Evolutionary conservation across 768 basidiomycete genomes (phyloP), one percentile per base, ranked within the genome.

Genomic region (Daedalea quercina): DNA sequence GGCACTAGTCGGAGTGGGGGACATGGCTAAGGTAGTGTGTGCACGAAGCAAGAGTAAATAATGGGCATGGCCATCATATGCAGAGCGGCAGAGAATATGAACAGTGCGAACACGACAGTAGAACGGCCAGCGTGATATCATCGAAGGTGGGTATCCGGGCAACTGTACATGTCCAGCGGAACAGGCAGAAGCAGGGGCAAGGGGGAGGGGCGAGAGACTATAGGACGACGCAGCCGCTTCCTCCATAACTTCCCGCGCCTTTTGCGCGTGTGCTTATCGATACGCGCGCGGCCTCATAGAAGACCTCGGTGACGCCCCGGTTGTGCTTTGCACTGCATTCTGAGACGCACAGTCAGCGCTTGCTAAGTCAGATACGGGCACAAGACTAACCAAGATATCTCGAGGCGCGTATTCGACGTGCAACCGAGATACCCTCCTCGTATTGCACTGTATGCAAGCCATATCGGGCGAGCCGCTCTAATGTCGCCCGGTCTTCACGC

Each of bases 251-350:
- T 22, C 72, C 72, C 31, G 84, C 66, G 8, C 84, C 82, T 66
- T 82, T 87, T n/a, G 84, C 70, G 42, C 85, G 78, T 22, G 86
- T 85, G 56, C 78, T 82, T 52, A 94, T 69, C 24, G 90, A 89
- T 11, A 92, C 90, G 2, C 90, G 82, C 0, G 90, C 91, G 4
- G 90, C 89, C 66, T 97, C 95, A 59, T 89, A 80, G 63, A 98
- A 94, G 9, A 94, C 93, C 65, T 98, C 94, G 25, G 81, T 76
- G 11, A 98, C 94, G 3, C 95, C 95, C 45, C 95, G 82, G 60
- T 96, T 94, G 63, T 95, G 93, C 69, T 97, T 97, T 8, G 95
- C 94, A 57, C 93, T 95, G 65, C 95, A 97, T 75, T 98, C 94
- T 96, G 62, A 2, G 34, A 28, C 24, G 24, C 35, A 37, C 11